Percentiles rank a stretch among this genome's conserved stretches.
These are phyloP conservation scores for Nitzschia sp. DNA, from an alignment of 108 stramenopile genomes.

Conservation along the genomic window DNA sequence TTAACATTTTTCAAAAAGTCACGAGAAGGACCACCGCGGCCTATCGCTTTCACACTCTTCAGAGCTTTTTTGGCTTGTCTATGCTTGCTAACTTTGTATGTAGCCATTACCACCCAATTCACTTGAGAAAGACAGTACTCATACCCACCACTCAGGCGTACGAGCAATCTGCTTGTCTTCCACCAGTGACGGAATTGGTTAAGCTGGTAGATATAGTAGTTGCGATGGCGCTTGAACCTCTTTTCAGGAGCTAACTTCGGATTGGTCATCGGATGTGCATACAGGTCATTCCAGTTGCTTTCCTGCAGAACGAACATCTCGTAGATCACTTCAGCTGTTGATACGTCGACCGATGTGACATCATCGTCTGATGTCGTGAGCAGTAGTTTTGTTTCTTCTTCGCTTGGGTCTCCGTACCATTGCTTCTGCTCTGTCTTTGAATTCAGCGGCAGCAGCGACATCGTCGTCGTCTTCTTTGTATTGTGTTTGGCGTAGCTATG, in stretches of 20 bases:
- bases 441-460: slow-evolving; percentile 1
- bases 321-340: slow-evolving; percentile 19
- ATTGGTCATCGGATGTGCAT: slow-evolving; percentile 36
- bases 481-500: no score
- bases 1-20: slow-evolving; percentile 51
- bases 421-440: neutral
- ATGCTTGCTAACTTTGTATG: slow-evolving; percentile 31
- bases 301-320: slow-evolving; percentile 21
- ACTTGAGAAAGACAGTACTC: slow-evolving; percentile 32
- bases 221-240: slow-evolving; percentile 42
- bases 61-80: slow-evolving; percentile 50
- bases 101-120: slow-evolving; percentile 35
- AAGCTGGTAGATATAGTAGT: slow-evolving; percentile 27
- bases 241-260: slow-evolving; percentile 34
- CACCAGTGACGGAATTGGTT: slow-evolving; percentile 72
- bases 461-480: no score
- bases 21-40: slow-evolving; percentile 44
- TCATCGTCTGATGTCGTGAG: neutral
- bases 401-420: neutral
- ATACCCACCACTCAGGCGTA: slow-evolving; percentile 47
- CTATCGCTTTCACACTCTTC: slow-evolving; percentile 58
- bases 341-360: neutral
- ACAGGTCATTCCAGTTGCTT: slow-evolving; percentile 11
- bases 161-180: slow-evolving; percentile 77
- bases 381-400: neutral